phyloP scores from a whole-genome alignment of 2,329 filamentous ascomycete genomes.

The Ophiostoma ips region DNA sequence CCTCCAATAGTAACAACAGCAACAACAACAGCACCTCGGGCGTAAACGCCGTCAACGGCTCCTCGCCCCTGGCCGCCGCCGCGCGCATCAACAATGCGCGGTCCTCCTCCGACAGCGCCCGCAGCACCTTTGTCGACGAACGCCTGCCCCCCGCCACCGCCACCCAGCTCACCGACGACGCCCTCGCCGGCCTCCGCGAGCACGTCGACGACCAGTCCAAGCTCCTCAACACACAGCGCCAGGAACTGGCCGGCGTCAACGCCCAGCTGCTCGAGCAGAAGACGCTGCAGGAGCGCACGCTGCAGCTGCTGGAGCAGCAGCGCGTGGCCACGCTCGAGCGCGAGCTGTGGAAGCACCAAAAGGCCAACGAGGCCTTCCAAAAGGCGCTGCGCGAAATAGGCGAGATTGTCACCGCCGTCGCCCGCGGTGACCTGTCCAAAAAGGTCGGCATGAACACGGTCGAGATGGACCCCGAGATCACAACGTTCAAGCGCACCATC shows the following conservation, averaged over 20 bases:
- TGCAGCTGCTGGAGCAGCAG: slow-evolving; percentile 70
- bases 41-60: slow-evolving; percentile 6
- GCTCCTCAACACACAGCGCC: slow-evolving; percentile 74
- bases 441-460: slow-evolving; percentile 91
- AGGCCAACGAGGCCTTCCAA: slow-evolving; percentile 96
- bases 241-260: slow-evolving; percentile 74
- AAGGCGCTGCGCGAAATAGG: slow-evolving; percentile 94
- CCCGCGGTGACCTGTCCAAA: slow-evolving; percentile 88
- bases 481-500: slow-evolving; percentile 93
- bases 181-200: slow-evolving; percentile 72
- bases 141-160: slow-evolving; percentile 19
- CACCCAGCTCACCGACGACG: slow-evolving; percentile 59
- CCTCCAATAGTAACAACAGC: slow-evolving; percentile 24
- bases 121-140: slow-evolving; percentile 16
- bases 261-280: slow-evolving; percentile 77
- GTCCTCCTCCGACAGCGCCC: slow-evolving; percentile 10
- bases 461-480: slow-evolving; percentile 97
- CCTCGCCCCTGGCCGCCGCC: neutral
- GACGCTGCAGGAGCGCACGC: slow-evolving; percentile 66
- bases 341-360: slow-evolving; percentile 91
- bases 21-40: no score
- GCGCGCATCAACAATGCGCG: neutral
- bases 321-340: slow-evolving; percentile 82
- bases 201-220: slow-evolving; percentile 91
- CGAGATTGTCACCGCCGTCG: slow-evolving; percentile 92